Conservation (phyloP, 345 rosid species). For the Linum trigynum region DNA sequence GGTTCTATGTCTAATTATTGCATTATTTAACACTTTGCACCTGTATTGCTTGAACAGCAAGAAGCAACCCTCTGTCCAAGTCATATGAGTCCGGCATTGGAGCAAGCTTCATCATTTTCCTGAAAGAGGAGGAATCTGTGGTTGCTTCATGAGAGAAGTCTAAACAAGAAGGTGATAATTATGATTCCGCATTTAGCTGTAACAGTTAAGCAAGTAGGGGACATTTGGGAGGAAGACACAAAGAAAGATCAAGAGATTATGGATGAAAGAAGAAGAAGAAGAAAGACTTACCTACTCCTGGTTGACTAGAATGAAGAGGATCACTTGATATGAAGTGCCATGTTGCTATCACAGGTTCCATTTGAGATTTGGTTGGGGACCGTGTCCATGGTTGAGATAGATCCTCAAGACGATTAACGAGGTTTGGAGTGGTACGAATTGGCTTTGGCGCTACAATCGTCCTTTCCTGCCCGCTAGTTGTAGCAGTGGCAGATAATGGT, state of each 20-base stretch:
- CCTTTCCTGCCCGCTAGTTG: constrained; percentile 50
- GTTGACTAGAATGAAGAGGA: constrained; percentile 38
- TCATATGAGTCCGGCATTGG: constrained; percentile 98
- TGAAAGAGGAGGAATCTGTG: constrained; percentile 91
- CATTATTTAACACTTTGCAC: constrained; percentile 29
- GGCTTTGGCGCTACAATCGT: constrained; percentile 82
- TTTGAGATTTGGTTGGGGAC: constrained; percentile 93
- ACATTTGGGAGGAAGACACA: background rate
- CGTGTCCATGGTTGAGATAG: constrained; percentile 98
- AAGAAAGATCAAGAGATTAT: background rate
- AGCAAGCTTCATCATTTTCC: constrained; percentile 77
- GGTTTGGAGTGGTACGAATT: constrained; percentile 69
- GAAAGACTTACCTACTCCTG: constrained; percentile 49
- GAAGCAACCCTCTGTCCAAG: constrained; percentile 93
- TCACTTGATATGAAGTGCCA: constrained; percentile 61
- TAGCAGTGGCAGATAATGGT: constrained; percentile 41
- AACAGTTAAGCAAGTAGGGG: constrained; percentile 11
- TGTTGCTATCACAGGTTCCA: constrained; percentile 78
- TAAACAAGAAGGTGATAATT: constrained; percentile 26
- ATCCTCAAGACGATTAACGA: constrained; percentile 77
- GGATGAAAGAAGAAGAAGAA: constrained; percentile 14
- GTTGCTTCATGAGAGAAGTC: constrained; percentile 94
- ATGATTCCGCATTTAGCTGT: constrained; percentile 9
- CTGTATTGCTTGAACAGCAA: constrained; percentile 99
- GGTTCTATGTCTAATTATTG: background rate